Evolutionary conservation across 352 stramenopile genomes (phyloP), one percentile per base, ranked within the genome.

Genomic region (Phytophthora sansomeana): DNA sequence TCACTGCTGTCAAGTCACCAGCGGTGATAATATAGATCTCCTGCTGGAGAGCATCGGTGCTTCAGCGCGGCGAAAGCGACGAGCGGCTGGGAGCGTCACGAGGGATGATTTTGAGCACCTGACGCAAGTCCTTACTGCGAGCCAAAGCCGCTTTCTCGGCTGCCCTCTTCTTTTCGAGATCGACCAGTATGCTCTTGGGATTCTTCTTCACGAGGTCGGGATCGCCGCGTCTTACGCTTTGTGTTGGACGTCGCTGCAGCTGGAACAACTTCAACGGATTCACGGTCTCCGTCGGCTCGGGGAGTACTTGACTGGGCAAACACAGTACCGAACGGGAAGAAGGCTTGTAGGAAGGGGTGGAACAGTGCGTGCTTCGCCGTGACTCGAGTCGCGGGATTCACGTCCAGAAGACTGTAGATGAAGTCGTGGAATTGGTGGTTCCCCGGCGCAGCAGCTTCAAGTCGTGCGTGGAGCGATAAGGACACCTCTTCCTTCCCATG

Each of bases 321-420:
- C 9, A 92, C 63, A n/a, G 77, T 72, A 42, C 60, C 65, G 36
- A 91, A 92, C 8, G 85, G 85, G 50, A 92, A 92, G 24, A 85
- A 83, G 9, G 69, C 54, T 66, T 91, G 82, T 52, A 92, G 35
- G 57, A 93, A 93, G 11, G 85, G 83, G 38, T 93, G 83, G 43
- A 89, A 69, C 10, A 93, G 72, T 29, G 81, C 85, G 8, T 51
- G 47, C 30, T 76, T 80, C 21, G 85, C 80, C 16, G 78, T 78
- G 19, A 88, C 46, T 6, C 85, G 70, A 14, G 68, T 78, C 10
- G 19, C 46, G 1, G 81, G 83, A 32, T 92, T 69, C 2, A 87
- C 58, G 21, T 87, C 77, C 42, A 93, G 51, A 6, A 91, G 63
- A 32, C 51, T 53, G 50, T 67, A 69, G 44, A 91, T 74, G 58